Conservation (phyloP, 148 eudicot genomes). For the Persicaria tinctoria region DNA sequence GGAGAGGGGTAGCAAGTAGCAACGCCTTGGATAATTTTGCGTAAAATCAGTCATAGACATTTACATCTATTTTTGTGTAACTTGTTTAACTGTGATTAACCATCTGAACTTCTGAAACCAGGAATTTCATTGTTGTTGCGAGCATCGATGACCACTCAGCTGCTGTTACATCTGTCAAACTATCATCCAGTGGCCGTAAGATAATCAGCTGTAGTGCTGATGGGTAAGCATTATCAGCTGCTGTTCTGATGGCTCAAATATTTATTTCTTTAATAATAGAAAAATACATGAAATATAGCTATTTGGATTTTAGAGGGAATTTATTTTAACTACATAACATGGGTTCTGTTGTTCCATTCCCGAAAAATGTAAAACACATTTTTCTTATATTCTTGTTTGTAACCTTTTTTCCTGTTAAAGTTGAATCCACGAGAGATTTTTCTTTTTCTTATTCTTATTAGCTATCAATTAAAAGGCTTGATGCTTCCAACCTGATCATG, state of each 20-base stretch:
- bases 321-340: too few species aligned
- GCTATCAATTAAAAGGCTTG: neutral
- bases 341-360: too few species aligned
- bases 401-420: too few species aligned
- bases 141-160: conserved; percentile 37
- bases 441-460: neutral
- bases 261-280: neutral
- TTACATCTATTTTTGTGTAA: neutral
- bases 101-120: conserved; percentile 9
- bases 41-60: neutral
- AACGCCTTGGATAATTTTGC: neutral
- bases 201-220: conserved; percentile 39
- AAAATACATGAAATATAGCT: neutral
- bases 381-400: too few species aligned
- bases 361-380: too few species aligned
- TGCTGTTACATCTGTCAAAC: conserved; percentile 33
- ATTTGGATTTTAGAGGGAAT: too few species aligned
- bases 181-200: conserved; percentile 25
- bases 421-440: neutral
- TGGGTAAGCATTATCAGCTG: conserved; percentile 23
- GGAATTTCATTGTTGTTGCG: conserved; percentile 40
- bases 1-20: neutral
- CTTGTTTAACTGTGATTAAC: neutral
- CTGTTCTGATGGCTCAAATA: neutral
- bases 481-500: neutral